These are phyloP conservation scores for Salvia hispanica DNA, from an alignment of 257 asterid genomes.

Conservation along the genomic window DNA sequence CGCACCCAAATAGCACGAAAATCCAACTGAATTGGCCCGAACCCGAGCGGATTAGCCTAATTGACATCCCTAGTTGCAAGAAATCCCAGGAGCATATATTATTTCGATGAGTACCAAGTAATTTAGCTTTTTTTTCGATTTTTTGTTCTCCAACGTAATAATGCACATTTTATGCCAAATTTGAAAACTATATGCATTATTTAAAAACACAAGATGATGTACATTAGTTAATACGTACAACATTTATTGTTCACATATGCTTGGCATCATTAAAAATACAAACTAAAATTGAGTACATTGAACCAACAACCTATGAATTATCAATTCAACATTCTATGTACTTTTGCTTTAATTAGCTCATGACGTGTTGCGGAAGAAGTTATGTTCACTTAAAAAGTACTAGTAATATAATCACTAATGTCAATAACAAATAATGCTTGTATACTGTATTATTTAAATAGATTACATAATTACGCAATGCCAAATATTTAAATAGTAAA, in stretches of 20 bases:
- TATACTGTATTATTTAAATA: too few relatives aligned
- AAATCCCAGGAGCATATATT: neutral
- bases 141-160: neutral
- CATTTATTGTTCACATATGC: constrained; percentile 17
- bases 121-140: neutral
- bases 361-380: too few relatives aligned
- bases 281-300: constrained; percentile 26
- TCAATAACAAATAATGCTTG: too few relatives aligned
- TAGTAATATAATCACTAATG: too few relatives aligned
- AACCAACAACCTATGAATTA: constrained; percentile 26
- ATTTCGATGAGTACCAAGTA: neutral
- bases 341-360: too few relatives aligned
- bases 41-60: too few relatives aligned
- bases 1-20: too few relatives aligned
- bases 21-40: too few relatives aligned
- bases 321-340: constrained; percentile 23
- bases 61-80: too few relatives aligned
- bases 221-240: neutral
- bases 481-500: too few relatives aligned
- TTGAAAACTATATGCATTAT: neutral
- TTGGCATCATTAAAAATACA: constrained; percentile 9
- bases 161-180: neutral
- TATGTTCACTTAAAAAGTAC: too few relatives aligned
- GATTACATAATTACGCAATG: too few relatives aligned
- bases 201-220: neutral